These are phyloP conservation scores for Brassica nigra DNA, from an alignment of 345 rosid species.

Conservation along the genomic window DNA sequence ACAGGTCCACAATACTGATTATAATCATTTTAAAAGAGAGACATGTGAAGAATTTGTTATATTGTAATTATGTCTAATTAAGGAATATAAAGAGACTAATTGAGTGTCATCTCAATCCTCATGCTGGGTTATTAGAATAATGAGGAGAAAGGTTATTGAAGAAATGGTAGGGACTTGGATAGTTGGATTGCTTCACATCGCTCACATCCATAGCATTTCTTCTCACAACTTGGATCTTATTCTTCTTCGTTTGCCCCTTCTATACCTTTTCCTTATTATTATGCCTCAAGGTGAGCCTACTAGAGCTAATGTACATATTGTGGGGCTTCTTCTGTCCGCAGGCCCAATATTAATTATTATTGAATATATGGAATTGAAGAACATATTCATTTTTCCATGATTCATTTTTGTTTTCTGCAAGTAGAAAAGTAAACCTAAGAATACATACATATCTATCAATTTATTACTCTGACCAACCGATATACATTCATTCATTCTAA, in stretches of 20 bases:
- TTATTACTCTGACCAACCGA: background rate
- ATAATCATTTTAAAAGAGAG: background rate
- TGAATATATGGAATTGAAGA: background rate
- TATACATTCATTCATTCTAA: background rate
- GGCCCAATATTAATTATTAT: background rate
- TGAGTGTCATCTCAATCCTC: conserved; percentile 81
- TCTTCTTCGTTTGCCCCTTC: conserved; percentile 34
- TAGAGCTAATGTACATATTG: background rate
- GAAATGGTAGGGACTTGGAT: conserved; percentile 65
- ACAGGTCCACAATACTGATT: background rate
- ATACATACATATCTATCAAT: background rate
- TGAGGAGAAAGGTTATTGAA: conserved; percentile 38
- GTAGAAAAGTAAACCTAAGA: background rate
- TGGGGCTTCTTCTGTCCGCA: conserved; percentile 19
- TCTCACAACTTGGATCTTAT: conserved; percentile 78
- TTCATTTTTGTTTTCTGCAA: background rate
- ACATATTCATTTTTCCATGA: conserved; percentile 1
- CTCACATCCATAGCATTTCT: conserved; percentile 61
- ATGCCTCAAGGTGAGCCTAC: background rate
- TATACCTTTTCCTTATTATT: conserved; percentile 4
- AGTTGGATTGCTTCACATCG: conserved; percentile 77
- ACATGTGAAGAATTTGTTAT: background rate
- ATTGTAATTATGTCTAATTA: conserved; percentile 1
- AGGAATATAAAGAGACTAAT: background rate
- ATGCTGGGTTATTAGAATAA: conserved; percentile 77